These are phyloP conservation scores for Fagopyrum esculentum DNA, from an alignment of 148 eudicot genomes.

Conservation along the genomic window DNA sequence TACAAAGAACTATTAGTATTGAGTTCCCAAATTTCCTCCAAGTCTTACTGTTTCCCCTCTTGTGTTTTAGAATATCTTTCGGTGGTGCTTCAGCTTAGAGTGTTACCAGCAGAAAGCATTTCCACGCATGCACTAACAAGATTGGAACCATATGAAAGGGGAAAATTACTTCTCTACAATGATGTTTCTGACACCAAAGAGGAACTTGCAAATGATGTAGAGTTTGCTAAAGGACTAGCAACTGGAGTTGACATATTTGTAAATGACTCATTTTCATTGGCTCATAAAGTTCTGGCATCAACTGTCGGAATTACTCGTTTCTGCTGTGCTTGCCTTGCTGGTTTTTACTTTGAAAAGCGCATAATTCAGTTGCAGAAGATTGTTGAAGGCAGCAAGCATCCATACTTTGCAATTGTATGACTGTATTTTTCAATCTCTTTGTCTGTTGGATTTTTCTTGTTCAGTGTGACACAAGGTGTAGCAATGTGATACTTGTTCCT, in stretches of 20 bases:
- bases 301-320: conserved; percentile 80
- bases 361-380: conserved; percentile 42
- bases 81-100: conserved; percentile 47
- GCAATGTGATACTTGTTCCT: background rate
- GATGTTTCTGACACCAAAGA: conserved; percentile 50
- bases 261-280: conserved; percentile 71
- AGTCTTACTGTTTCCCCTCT: conserved; percentile 6
- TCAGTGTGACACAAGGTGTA: background rate
- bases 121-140: conserved; percentile 17
- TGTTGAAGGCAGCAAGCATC: conserved; percentile 26
- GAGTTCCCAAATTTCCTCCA: background rate
- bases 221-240: conserved; percentile 46
- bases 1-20: background rate
- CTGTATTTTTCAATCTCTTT: background rate
- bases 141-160: conserved; percentile 21
- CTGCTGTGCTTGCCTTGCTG: conserved; percentile 64
- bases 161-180: conserved; percentile 43
- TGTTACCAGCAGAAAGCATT: conserved; percentile 33
- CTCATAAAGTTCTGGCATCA: conserved; percentile 80
- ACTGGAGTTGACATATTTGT: conserved; percentile 68
- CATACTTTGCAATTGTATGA: conserved; percentile 61
- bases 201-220: conserved; percentile 59
- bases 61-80: conserved; percentile 52
- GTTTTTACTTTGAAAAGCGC: conserved; percentile 66
- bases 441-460: background rate